These are phyloP conservation scores for Penicillium carneum DNA, from an alignment of 2,329 filamentous ascomycete species.

Conservation along the genomic window DNA sequence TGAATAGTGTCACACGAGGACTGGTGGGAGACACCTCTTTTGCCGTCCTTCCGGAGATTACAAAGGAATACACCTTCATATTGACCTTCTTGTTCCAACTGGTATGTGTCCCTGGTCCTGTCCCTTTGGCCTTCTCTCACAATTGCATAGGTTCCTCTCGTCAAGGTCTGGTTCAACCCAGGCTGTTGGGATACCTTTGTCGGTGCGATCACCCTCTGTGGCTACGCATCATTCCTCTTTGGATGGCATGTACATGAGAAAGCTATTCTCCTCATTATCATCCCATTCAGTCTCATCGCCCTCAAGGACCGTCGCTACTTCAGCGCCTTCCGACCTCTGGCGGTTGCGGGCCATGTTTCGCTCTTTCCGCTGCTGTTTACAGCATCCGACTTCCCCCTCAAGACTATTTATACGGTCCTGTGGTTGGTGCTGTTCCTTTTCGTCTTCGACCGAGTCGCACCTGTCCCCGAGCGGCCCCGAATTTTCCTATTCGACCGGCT, in stretches of 20 bases:
- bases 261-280: slow-evolving; percentile 89
- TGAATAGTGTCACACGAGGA: slow-evolving; percentile 89
- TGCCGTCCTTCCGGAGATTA: slow-evolving; percentile 87
- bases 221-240: slow-evolving; percentile 94
- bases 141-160: slow-evolving; percentile 67
- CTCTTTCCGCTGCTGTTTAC: slow-evolving; percentile 94
- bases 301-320: slow-evolving; percentile 89
- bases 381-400: slow-evolving; percentile 88
- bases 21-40: slow-evolving; percentile 93
- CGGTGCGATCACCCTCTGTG: slow-evolving; percentile 87
- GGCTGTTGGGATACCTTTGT: slow-evolving; percentile 91
- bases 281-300: slow-evolving; percentile 92
- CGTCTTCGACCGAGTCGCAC: slow-evolving; percentile 84
- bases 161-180: slow-evolving; percentile 80
- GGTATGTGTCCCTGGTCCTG: slow-evolving; percentile 50
- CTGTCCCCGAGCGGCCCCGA: slow-evolving; percentile 77
- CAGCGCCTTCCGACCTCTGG: slow-evolving; percentile 87
- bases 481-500: slow-evolving; percentile 92
- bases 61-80: slow-evolving; percentile 78
- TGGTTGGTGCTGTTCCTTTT: slow-evolving; percentile 89
- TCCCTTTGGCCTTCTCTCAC: slow-evolving; percentile 26
- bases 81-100: slow-evolving; percentile 83
- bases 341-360: slow-evolving; percentile 91
- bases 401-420: slow-evolving; percentile 88
- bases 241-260: slow-evolving; percentile 99